A percentile compares a stretch with the other conserved stretches of the same genome.
Conservation (phyloP, 768 basidiomycete genomes). For the Dentipellis fragilis region DNA sequence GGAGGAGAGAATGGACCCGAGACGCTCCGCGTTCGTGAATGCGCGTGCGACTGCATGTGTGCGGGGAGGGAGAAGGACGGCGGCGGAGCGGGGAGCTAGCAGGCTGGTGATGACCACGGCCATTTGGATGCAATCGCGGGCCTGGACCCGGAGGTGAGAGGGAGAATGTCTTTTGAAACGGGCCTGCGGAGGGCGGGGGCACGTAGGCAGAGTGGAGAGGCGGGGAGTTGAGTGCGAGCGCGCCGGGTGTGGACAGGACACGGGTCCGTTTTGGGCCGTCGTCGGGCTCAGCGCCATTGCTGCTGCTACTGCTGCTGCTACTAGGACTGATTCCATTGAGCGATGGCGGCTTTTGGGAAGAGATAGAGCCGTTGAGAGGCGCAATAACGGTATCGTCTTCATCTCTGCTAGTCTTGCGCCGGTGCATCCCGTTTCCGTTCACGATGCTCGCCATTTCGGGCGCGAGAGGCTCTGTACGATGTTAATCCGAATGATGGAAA, state of each 20-base stretch:
- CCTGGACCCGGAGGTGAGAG: conserved; percentile 19
- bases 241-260: conserved; percentile 11
- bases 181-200: conserved; percentile 15
- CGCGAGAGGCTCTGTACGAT: background rate
- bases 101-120: background rate
- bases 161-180: conserved; percentile 21
- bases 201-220: conserved; percentile 18
- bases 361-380: conserved; percentile 8
- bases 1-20: conserved; percentile 40
- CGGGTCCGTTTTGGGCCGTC: conserved; percentile 8
- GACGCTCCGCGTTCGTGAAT: conserved; percentile 38
- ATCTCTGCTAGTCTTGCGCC: conserved; percentile 27
- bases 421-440: conserved; percentile 16
- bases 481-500: too few relatives aligned
- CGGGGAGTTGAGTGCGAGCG: conserved; percentile 6
- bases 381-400: conserved; percentile 21
- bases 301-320: too few relatives aligned
- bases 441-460: background rate
- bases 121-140: conserved; percentile 21
- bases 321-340: background rate
- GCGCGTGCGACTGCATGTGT: conserved; percentile 15
- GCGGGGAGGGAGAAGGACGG: conserved; percentile 18
- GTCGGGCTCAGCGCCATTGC: background rate
- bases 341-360: background rate
- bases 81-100: conserved; percentile 20